A percentile compares a stretch with the other conserved stretches of the same genome.
These are phyloP conservation scores for Picea mariana DNA, from an alignment of 83 land plant genomes.

Conservation along the genomic window DNA sequence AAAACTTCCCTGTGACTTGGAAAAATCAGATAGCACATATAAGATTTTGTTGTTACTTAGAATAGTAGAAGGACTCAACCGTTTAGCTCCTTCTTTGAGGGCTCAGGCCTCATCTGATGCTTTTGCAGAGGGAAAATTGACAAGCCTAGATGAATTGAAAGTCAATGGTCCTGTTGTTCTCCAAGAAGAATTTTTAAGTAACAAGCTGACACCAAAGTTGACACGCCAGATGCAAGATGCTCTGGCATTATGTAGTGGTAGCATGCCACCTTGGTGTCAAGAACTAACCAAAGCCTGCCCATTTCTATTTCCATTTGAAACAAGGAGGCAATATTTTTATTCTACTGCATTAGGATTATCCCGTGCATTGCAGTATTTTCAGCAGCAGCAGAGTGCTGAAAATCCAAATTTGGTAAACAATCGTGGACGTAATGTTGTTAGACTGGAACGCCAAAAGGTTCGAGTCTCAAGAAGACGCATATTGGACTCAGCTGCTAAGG, in stretches of 20 bases:
- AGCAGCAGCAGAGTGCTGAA: constrained; percentile 53
- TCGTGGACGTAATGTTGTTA: constrained; percentile 44
- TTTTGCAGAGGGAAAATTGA: constrained; percentile 39
- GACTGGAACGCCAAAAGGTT: constrained; percentile 58
- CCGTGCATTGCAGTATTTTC: constrained; percentile 56
- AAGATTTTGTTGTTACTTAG: constrained; percentile 44
- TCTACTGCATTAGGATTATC: constrained; percentile 57
- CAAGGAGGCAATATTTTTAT: constrained; percentile 58
- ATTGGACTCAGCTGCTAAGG: constrained; percentile 57
- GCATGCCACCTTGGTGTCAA: constrained; percentile 59
- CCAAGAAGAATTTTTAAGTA: constrained; percentile 53
- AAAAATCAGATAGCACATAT: constrained; percentile 46
- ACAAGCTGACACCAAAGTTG: constrained; percentile 53
- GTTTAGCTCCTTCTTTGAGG: constrained; percentile 52
- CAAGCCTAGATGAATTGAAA: constrained; percentile 22
- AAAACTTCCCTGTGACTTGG: constrained; percentile 53
- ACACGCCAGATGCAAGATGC: constrained; percentile 70
- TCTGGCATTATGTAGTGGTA: constrained; percentile 52
- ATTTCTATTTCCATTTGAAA: constrained; percentile 57
- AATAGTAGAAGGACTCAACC: constrained; percentile 43
- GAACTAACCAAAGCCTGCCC: constrained; percentile 54
- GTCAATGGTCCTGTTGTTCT: constrained; percentile 26
- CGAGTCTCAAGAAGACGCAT: constrained; percentile 52
- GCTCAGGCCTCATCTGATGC: constrained; percentile 39
- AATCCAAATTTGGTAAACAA: constrained; percentile 35